These are phyloP conservation scores for Cantharellus cinnabarinus DNA, from an alignment of 768 basidiomycete species.

Conservation along the genomic window DNA sequence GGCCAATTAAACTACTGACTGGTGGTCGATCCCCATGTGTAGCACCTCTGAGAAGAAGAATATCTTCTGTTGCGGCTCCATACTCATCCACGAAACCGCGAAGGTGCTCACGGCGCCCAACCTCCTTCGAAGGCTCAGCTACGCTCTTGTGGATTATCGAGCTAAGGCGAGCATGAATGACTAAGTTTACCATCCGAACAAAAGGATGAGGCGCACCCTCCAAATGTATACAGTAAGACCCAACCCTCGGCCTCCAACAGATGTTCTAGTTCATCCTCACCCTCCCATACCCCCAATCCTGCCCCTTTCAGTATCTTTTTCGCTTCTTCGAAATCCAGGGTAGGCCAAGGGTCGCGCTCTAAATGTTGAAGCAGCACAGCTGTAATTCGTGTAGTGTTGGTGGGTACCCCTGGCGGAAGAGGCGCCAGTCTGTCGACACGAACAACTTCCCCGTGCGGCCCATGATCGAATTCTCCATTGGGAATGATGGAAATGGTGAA, in stretches of 20 bases:
- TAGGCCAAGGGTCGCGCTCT: background rate
- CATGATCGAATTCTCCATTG: constrained; percentile 22
- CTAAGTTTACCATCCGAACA: background rate
- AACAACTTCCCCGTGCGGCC: constrained; percentile 12
- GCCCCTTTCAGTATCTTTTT: background rate
- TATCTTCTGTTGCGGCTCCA: constrained; percentile 16
- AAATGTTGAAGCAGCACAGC: background rate
- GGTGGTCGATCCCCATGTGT: constrained; percentile 22
- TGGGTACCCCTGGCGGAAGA: background rate
- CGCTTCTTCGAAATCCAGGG: background rate
- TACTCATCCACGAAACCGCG: constrained; percentile 25
- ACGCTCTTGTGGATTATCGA: constrained; percentile 27
- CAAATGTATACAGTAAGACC: constrained; percentile 23
- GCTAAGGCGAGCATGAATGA: constrained; percentile 16
- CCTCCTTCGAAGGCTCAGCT: constrained; percentile 20
- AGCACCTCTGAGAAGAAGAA: constrained; percentile 23
- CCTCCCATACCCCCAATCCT: constrained; percentile 6
- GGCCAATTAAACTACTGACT: constrained; percentile 4
- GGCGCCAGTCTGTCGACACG: constrained; percentile 20
- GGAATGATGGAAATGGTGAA: constrained; percentile 19
- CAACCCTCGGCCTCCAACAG: constrained; percentile 22
- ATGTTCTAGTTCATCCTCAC: constrained; percentile 16
- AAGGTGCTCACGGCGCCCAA: constrained; percentile 18
- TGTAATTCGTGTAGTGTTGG: constrained; percentile 13
- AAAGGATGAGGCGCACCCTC: constrained; percentile 18